Conservation (phyloP, 768 basidiomycete species). For the Tylopilus felleus region DNA sequence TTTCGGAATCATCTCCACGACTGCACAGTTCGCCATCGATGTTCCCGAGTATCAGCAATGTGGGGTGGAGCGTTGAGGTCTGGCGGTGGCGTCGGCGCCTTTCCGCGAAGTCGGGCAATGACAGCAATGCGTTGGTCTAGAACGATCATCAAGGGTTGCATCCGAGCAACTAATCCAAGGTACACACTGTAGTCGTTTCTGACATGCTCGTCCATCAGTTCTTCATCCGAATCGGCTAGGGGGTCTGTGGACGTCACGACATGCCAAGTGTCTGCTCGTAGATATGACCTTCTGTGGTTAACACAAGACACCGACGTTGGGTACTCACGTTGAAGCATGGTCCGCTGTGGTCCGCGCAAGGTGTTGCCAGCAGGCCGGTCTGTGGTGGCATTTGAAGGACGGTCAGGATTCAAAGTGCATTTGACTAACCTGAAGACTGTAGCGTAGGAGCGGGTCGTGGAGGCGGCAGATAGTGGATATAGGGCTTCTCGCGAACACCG, state of each 20-base stretch:
- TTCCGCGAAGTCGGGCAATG: constrained; percentile 50
- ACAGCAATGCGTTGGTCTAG: constrained; percentile 52
- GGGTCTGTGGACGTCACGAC: constrained; percentile 60
- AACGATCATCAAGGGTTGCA: not conserved
- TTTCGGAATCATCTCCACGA: constrained; percentile 29
- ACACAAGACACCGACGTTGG: not conserved
- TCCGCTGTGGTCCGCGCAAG: constrained; percentile 32
- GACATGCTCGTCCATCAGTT: constrained; percentile 59
- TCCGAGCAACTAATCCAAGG: not conserved
- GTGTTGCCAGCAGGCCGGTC: constrained; percentile 15
- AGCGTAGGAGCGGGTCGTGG: constrained; percentile 18
- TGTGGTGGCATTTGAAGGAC: constrained; percentile 9
- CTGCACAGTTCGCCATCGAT: constrained; percentile 38
- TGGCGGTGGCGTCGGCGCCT: constrained; percentile 46
- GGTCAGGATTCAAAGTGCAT: not conserved
- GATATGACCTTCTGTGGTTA: not conserved
- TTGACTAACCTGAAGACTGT: constrained; percentile 23
- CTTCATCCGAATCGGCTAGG: constrained; percentile 70
- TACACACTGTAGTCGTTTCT: constrained; percentile 64
- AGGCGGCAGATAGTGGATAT: constrained; percentile 34
- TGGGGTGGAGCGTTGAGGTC: constrained; percentile 7
- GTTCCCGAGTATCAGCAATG: constrained; percentile 27
- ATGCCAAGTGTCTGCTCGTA: constrained; percentile 67
- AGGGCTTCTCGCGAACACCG: constrained; percentile 29
- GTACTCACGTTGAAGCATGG: constrained; percentile 45